Conservation (phyloP, 345 rosid species). For the Eucalyptus fibrosa region DNA sequence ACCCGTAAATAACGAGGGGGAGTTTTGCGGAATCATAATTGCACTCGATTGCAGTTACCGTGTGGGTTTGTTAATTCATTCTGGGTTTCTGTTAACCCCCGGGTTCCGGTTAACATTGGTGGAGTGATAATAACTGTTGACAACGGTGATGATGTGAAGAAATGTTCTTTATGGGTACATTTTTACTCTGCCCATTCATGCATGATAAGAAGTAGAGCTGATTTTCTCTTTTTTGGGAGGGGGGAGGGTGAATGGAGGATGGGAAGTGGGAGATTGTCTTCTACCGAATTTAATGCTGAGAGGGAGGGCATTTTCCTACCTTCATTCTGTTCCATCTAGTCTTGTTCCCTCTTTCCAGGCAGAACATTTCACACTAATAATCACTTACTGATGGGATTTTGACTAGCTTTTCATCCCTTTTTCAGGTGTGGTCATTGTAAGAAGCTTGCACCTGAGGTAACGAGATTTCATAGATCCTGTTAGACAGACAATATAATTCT, state of each 20-base stretch:
- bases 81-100: not conserved
- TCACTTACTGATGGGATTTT: not conserved
- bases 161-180: not conserved
- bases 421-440: slow-evolving; percentile 96
- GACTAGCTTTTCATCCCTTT: not conserved
- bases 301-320: not conserved
- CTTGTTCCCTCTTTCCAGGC: not conserved
- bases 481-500: not conserved
- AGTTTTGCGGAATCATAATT: not conserved
- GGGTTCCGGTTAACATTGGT: not conserved
- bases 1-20: not conserved
- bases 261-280: not conserved
- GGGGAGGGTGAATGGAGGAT: not conserved
- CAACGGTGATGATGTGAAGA: not conserved
- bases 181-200: not conserved
- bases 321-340: not conserved
- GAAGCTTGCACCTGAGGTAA: slow-evolving; percentile 93
- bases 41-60: not conserved
- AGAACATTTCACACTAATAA: not conserved
- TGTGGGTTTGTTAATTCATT: not conserved
- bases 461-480: not conserved
- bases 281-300: not conserved
- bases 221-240: not conserved
- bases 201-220: not conserved
- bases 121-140: not conserved